Evolutionary conservation across 108 stramenopile genomes (phyloP).

Genomic region (Nannochloropsis oceanica): DNA sequence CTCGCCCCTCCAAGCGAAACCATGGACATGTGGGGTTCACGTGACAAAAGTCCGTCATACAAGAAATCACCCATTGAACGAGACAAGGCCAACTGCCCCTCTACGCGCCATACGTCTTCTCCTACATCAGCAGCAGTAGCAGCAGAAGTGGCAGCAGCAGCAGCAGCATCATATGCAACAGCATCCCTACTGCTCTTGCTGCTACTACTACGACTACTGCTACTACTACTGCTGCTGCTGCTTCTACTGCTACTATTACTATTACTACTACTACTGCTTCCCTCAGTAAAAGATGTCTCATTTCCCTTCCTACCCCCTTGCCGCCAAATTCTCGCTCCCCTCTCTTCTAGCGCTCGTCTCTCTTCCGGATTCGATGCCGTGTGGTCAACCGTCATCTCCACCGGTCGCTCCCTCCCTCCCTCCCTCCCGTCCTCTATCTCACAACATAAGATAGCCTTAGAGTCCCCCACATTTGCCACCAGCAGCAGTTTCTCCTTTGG

Average conservation of each 20-base stretch:
- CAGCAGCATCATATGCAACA: too few species aligned
- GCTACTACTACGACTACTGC: too few species aligned
- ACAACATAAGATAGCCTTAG: constrained; percentile 58
- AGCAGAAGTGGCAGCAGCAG: background rate
- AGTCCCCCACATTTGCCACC: constrained; percentile 76
- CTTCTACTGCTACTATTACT: background rate
- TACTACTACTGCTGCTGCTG: too few species aligned
- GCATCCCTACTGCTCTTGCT: too few species aligned
- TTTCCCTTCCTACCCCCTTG: background rate
- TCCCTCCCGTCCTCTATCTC: constrained; percentile 47
- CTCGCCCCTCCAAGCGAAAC: constrained; percentile 40
- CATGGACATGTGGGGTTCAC: constrained; percentile 48
- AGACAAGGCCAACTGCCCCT: constrained; percentile 75
- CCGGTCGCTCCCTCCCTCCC: constrained; percentile 24
- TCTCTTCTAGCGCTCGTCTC: background rate
- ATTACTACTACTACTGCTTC: background rate
- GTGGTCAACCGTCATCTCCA: constrained; percentile 68
- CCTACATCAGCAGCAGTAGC: background rate
- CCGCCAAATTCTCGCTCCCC: background rate
- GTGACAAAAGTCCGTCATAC: constrained; percentile 43
- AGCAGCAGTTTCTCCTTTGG: constrained; percentile 39
- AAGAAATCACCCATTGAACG: constrained; percentile 61
- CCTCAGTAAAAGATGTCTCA: background rate
- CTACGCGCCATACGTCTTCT: constrained; percentile 51
- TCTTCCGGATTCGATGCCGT: constrained; percentile 54